A percentile compares a stretch with the other conserved stretches of the same genome.
These are phyloP conservation scores for Ceriops zippeliana DNA, from an alignment of 345 rosid species.

Conservation along the genomic window DNA sequence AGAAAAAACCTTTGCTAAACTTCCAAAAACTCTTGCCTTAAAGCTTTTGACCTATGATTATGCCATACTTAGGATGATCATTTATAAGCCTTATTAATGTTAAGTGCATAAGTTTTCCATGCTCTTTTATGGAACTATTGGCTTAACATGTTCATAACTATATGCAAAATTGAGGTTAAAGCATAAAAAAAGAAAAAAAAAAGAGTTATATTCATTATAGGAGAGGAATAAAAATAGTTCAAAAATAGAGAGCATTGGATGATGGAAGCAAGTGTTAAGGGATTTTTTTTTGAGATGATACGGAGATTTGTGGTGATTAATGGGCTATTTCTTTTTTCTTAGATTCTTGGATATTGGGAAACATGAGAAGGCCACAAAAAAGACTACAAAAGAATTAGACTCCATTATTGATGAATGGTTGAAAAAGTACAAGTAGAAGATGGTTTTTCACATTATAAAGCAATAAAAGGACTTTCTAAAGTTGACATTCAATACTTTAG, in stretches of 20 bases:
- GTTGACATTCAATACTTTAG: too few relatives aligned
- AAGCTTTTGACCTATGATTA: constrained; percentile 21
- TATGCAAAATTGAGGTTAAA: constrained; percentile 14
- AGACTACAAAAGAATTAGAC: not conserved
- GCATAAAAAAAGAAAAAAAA: not conserved
- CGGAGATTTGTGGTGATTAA: constrained; percentile 5
- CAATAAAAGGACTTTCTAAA: too few relatives aligned
- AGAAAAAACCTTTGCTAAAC: constrained; percentile 23
- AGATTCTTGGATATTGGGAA: constrained; percentile 35
- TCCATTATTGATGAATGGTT: too few relatives aligned
- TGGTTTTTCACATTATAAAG: too few relatives aligned
- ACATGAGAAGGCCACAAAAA: constrained; percentile 28
- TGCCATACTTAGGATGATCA: constrained; percentile 17
- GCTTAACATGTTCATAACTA: constrained; percentile 21
- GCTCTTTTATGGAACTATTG: constrained; percentile 32
- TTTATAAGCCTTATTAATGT: constrained; percentile 36
- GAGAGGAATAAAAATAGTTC: not conserved
- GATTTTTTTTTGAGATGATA: not conserved
- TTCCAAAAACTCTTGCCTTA: not conserved
- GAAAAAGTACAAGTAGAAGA: too few relatives aligned
- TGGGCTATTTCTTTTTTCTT: constrained; percentile 20
- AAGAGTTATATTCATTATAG: constrained; percentile 4
- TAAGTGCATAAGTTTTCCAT: constrained; percentile 20
- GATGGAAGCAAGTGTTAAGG: constrained; percentile 1
- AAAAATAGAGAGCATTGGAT: not conserved